These are phyloP conservation scores for Sclerotinia glacialis DNA, from an alignment of 2,329 filamentous ascomycete genomes.

Conservation along the genomic window DNA sequence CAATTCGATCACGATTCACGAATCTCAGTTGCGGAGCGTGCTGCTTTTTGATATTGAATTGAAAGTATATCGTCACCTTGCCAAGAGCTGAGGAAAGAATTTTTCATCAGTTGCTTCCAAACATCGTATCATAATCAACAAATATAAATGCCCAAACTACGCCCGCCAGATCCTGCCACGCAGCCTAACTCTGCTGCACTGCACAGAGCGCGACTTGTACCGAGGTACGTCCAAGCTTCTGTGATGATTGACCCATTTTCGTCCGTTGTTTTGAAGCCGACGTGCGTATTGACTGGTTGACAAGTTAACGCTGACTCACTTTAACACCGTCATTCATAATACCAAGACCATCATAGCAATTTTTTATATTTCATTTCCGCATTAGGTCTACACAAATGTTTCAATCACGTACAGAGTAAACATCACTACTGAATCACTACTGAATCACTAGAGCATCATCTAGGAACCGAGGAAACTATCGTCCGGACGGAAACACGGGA, in stretches of 20 bases:
- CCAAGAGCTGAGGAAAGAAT: slow-evolving; percentile 9
- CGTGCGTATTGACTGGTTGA: neutral
- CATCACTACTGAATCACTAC: neutral
- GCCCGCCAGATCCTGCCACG: slow-evolving; percentile 14
- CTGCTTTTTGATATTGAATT: neutral
- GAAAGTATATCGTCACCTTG: neutral
- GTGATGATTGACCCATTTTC: neutral
- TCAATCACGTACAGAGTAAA: neutral
- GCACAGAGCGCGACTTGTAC: slow-evolving; percentile 6
- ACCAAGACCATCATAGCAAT: slow-evolving; percentile 6
- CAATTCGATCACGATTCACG: neutral
- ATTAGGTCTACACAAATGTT: neutral
- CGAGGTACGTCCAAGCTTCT: slow-evolving; percentile 15
- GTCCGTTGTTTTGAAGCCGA: neutral
- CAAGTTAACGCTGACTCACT: slow-evolving; percentile 9
- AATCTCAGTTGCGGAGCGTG: slow-evolving; percentile 1
- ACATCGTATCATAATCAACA: slow-evolving; percentile 7
- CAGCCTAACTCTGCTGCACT: slow-evolving; percentile 3
- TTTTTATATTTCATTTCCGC: neutral
- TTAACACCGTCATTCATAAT: neutral
- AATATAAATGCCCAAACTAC: neutral
- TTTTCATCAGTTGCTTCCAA: slow-evolving; percentile 1
- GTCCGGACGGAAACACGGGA: neutral
- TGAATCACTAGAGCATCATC: neutral
- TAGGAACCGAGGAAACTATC: neutral